Conservation (phyloP, 257 asterid genomes). For the Lithospermum erythrorhizon region DNA sequence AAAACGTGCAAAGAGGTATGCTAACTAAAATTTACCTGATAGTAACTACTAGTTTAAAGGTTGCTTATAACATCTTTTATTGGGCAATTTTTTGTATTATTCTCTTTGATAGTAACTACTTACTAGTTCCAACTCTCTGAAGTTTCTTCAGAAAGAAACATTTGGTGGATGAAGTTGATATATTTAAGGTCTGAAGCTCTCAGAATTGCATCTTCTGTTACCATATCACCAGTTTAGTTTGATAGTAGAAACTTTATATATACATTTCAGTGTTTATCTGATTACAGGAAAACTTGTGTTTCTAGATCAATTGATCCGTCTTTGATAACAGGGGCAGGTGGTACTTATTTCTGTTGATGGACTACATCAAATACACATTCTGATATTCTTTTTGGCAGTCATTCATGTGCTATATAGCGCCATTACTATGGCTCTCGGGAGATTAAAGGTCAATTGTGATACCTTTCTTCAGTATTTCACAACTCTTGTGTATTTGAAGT, state of each 20-base stretch:
- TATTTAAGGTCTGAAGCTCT: too few species aligned
- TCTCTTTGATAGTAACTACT: too few species aligned
- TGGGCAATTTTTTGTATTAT: too few species aligned
- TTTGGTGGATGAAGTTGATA: too few species aligned
- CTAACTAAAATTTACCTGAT: too few species aligned
- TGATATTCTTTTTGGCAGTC: slow-evolving; percentile 57
- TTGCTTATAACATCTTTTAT: too few species aligned
- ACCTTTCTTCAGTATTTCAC: too few species aligned
- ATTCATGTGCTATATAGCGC: slow-evolving; percentile 56
- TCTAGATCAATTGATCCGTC: not conserved
- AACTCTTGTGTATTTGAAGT: too few species aligned
- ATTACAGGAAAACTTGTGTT: not conserved
- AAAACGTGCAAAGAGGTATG: slow-evolving; percentile 6
- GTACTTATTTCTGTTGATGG: slow-evolving; percentile 43
- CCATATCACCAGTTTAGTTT: not conserved
- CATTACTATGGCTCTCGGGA: slow-evolving; percentile 50
- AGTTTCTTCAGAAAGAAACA: too few species aligned
- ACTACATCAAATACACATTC: slow-evolving; percentile 59
- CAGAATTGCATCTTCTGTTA: too few species aligned
- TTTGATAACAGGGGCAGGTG: slow-evolving; percentile 29
- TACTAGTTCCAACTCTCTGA: too few species aligned
- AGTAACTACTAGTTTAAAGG: too few species aligned
- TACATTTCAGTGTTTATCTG: not conserved
- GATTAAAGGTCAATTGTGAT: slow-evolving; percentile 32
- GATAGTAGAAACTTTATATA: not conserved